Evolutionary conservation across 108 stramenopile genomes (phyloP).

Genomic region (Nitzschia sp.): DNA sequence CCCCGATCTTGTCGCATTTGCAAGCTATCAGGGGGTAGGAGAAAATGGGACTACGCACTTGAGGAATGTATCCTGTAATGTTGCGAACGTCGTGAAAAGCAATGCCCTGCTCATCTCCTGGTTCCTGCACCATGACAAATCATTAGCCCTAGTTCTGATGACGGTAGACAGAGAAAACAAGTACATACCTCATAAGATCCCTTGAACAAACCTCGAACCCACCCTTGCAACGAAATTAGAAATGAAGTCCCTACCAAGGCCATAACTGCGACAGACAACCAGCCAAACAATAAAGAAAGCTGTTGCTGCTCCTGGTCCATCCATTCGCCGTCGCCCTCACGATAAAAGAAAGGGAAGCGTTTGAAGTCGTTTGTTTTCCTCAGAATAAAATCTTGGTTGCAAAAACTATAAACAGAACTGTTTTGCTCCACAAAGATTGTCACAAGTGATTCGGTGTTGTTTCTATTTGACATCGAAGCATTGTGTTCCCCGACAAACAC

Average conservation of each 20-base stretch:
- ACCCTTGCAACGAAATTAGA: slow-evolving; percentile 36
- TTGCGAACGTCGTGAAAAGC: slow-evolving; percentile 54
- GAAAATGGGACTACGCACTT: slow-evolving; percentile 56
- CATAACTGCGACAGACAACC: slow-evolving; percentile 36
- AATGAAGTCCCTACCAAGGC: slow-evolving; percentile 36
- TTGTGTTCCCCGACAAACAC: slow-evolving; percentile 21
- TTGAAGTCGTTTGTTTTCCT: not conserved
- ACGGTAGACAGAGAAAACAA: not conserved
- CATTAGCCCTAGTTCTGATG: not conserved
- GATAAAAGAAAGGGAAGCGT: slow-evolving; percentile 50
- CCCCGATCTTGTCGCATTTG: slow-evolving; percentile 57
- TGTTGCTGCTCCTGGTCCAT: slow-evolving; percentile 5
- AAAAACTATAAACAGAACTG: slow-evolving; percentile 29
- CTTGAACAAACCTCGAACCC: slow-evolving; percentile 19
- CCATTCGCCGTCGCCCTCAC: slow-evolving; percentile 15
- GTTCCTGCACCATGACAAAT: slow-evolving; percentile 2
- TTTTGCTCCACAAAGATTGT: not conserved
- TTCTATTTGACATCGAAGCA: not conserved
- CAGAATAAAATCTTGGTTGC: slow-evolving; percentile 41
- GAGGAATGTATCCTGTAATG: slow-evolving; percentile 68
- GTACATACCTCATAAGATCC: slow-evolving; percentile 7
- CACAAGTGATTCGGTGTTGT: not conserved
- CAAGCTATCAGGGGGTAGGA: slow-evolving; percentile 78
- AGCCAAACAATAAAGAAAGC: slow-evolving; percentile 14
- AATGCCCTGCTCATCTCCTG: slow-evolving; percentile 52